These are phyloP conservation scores for Scenedesmus sp. DNA, from an alignment of 163 green algal species.

Conservation along the genomic window DNA sequence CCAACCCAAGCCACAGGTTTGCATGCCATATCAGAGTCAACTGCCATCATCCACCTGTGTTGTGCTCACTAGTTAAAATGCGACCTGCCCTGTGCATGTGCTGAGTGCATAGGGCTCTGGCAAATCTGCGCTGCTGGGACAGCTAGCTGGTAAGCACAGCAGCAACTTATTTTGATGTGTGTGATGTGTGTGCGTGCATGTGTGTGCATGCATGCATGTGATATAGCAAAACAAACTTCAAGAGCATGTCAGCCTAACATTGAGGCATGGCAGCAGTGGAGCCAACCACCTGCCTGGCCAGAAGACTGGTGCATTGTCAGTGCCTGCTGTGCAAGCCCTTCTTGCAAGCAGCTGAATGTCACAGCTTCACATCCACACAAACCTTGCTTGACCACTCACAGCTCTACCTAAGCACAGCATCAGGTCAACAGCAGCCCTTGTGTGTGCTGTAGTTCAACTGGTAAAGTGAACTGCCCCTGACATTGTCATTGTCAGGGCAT, in stretches of 20 bases:
- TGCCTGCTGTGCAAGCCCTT: background rate
- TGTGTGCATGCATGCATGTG: background rate
- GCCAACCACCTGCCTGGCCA: background rate
- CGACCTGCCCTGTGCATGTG: background rate
- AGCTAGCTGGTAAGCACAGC: background rate
- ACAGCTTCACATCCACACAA: background rate
- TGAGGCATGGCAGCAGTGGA: background rate
- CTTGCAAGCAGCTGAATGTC: background rate
- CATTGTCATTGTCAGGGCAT: background rate
- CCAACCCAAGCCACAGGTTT: too few species aligned
- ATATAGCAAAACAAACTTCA: background rate
- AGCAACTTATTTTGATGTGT: too few species aligned
- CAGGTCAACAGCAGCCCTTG: background rate
- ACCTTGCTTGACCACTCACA: background rate
- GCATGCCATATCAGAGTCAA: too few species aligned
- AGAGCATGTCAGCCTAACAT: background rate
- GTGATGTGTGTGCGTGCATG: background rate
- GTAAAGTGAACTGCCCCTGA: background rate
- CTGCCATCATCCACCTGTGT: background rate
- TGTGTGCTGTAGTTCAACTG: background rate
- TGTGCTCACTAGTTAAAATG: background rate
- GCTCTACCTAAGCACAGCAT: background rate
- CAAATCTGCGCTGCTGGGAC: constrained; percentile 36
- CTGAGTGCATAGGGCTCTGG: constrained; percentile 21
- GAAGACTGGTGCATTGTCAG: background rate